A percentile compares a stretch with the other conserved stretches of the same genome.
These are phyloP conservation scores for Soucietia sequanensis DNA, from an alignment of 805 yeast species.

Conservation along the genomic window DNA sequence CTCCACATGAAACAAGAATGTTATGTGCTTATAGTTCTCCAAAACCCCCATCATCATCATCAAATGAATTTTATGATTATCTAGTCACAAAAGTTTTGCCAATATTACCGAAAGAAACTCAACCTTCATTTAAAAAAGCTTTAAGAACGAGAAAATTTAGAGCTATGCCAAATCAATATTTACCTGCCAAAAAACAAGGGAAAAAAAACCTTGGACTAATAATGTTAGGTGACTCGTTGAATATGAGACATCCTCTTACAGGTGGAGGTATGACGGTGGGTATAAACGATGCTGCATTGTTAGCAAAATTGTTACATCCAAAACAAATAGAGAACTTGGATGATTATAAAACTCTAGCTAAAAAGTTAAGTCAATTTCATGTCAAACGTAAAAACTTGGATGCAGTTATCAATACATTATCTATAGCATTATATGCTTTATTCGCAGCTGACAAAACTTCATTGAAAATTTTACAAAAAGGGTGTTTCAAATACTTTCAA, in stretches of 20 bases:
- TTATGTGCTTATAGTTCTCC: slow-evolving; percentile 80
- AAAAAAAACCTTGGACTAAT: slow-evolving; percentile 66
- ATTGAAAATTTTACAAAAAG: slow-evolving; percentile 70
- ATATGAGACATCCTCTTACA: slow-evolving; percentile 97
- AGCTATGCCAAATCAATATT: slow-evolving; percentile 91
- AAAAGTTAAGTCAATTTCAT: slow-evolving; percentile 67
- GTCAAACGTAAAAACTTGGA: slow-evolving; percentile 73
- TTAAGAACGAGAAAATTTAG: slow-evolving; percentile 55
- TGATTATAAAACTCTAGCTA: slow-evolving; percentile 56
- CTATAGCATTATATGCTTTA: slow-evolving; percentile 84
- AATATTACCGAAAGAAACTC: slow-evolving; percentile 59
- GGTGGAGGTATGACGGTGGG: slow-evolving; percentile 99
- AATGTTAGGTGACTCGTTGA: slow-evolving; percentile 88
- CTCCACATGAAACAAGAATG: slow-evolving; percentile 79
- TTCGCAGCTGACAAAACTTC: slow-evolving; percentile 81
- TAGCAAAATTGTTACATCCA: slow-evolving; percentile 63
- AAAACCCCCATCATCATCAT: slow-evolving; percentile 64
- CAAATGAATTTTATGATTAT: slow-evolving; percentile 59
- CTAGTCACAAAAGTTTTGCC: slow-evolving; percentile 61
- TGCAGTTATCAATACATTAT: slow-evolving; percentile 83
- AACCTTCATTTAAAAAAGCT: slow-evolving; percentile 70
- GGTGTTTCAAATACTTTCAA: slow-evolving; percentile 85
- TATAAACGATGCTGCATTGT: slow-evolving; percentile 73
- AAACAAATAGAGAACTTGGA: slow-evolving; percentile 51
- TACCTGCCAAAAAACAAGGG: slow-evolving; percentile 72